Percentiles rank a stretch among this genome's conserved stretches.
Evolutionary conservation across 2,329 filamentous ascomycete species (phyloP).

Genomic region (Fusarium sp.): DNA sequence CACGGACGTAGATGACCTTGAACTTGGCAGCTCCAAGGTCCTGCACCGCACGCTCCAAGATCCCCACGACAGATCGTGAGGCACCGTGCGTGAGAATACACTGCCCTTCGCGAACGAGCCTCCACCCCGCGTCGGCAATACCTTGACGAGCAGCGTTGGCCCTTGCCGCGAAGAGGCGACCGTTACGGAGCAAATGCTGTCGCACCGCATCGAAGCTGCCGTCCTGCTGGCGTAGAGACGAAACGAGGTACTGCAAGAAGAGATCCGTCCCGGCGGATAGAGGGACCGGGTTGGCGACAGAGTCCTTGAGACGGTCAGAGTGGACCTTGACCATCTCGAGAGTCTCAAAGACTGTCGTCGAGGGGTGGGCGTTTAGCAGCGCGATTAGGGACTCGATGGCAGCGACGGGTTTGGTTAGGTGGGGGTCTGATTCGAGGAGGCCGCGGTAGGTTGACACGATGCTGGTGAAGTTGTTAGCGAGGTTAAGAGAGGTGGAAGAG

Average conservation of each 20-base stretch:
- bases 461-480: slow-evolving; percentile 44
- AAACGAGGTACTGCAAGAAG: slow-evolving; percentile 93
- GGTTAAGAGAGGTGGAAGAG: not conserved
- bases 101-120: slow-evolving; percentile 81
- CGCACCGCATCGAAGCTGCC: slow-evolving; percentile 79
- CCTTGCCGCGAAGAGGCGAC: slow-evolving; percentile 84
- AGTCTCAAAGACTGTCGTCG: slow-evolving; percentile 92
- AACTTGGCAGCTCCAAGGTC: slow-evolving; percentile 73
- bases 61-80: slow-evolving; percentile 81
- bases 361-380: slow-evolving; percentile 81
- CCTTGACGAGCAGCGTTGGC: slow-evolving; percentile 86
- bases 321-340: slow-evolving; percentile 84
- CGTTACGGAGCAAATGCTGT: slow-evolving; percentile 86
- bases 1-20: slow-evolving; percentile 82
- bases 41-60: slow-evolving; percentile 76
- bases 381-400: slow-evolving; percentile 92
- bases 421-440: slow-evolving; percentile 73
- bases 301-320: slow-evolving; percentile 79
- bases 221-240: slow-evolving; percentile 70
- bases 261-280: slow-evolving; percentile 94
- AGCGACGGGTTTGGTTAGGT: slow-evolving; percentile 94
- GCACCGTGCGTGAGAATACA: slow-evolving; percentile 93
- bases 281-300: slow-evolving; percentile 88
- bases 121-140: slow-evolving; percentile 82
- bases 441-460: slow-evolving; percentile 67